Evolutionary conservation across 768 basidiomycete genomes (phyloP).

Genomic region (Russula abietina): DNA sequence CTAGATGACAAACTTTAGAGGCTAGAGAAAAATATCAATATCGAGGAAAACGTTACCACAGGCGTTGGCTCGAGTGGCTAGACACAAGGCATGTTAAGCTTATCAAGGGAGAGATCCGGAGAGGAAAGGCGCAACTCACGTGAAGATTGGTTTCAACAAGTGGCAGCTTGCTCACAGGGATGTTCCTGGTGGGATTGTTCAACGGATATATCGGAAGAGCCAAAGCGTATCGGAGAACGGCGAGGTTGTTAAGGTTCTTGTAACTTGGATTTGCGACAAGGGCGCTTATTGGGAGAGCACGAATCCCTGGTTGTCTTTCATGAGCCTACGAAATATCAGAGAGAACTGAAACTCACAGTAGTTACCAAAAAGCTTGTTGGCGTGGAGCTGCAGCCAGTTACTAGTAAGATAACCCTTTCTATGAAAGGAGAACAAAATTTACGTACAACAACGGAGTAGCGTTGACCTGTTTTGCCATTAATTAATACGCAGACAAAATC

Average conservation of each 20-base stretch:
- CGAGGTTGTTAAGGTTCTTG: not conserved
- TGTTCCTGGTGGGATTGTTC: not conserved
- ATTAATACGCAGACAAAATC: too few species aligned
- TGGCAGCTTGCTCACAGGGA: not conserved
- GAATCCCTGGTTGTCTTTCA: conserved; percentile 9
- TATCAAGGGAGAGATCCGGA: too few species aligned
- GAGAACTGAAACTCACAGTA: not conserved
- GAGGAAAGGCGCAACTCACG: not conserved
- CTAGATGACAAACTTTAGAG: not conserved
- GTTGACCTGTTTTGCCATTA: conserved; percentile 18
- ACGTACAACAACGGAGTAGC: conserved; percentile 30
- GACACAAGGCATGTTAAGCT: too few species aligned
- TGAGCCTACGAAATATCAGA: conserved; percentile 18
- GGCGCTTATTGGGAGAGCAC: conserved; percentile 1
- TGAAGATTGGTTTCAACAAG: conserved; percentile 20
- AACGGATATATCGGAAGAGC: conserved; percentile 13
- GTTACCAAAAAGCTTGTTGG: conserved; percentile 26
- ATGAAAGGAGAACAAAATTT: not conserved
- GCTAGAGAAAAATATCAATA: too few species aligned
- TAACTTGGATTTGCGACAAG: not conserved
- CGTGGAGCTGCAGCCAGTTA: conserved; percentile 11
- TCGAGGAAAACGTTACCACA: not conserved
- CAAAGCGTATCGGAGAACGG: conserved; percentile 23
- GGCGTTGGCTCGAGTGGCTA: conserved; percentile 1
- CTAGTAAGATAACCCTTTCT: not conserved